phyloP scores from a whole-genome alignment of 345 rosid species.

The Pugionium dolabratum region DNA sequence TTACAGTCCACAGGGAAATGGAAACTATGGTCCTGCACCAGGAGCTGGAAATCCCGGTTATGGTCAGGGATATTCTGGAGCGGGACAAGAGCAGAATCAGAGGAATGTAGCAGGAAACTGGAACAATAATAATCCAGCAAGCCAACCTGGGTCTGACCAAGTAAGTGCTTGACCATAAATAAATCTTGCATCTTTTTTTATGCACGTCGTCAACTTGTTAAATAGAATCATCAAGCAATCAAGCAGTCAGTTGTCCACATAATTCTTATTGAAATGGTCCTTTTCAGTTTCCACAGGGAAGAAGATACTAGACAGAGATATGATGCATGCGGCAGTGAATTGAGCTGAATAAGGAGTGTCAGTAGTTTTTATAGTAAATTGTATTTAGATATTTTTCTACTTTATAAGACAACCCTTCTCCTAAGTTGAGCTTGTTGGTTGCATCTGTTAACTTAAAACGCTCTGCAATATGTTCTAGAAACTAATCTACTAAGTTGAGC shows the following conservation, averaged over 20 bases:
- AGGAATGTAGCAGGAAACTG: constrained; percentile 46
- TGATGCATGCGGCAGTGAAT: not conserved
- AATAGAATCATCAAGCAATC: too few relatives aligned
- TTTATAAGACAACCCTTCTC: not conserved
- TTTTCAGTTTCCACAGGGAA: constrained; percentile 38
- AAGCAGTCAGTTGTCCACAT: too few relatives aligned
- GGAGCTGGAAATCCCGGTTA: not conserved
- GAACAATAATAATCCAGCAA: constrained; percentile 35
- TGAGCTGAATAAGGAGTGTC: constrained; percentile 18
- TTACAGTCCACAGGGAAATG: constrained; percentile 36
- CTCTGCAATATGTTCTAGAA: not conserved
- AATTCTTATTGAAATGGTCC: not conserved
- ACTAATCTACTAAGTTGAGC: too few relatives aligned
- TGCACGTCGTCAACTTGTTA: too few relatives aligned
- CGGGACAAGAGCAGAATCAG: constrained; percentile 41
- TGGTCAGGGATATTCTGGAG: not conserved
- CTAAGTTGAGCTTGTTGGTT: constrained; percentile 15
- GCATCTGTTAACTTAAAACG: not conserved
- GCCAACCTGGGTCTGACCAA: constrained; percentile 38
- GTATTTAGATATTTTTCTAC: not conserved
- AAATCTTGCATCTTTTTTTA: too few relatives aligned
- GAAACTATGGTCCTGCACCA: constrained; percentile 36
- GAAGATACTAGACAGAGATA: constrained; percentile 36
- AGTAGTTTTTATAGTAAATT: constrained; percentile 29
- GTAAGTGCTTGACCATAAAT: constrained; percentile 35